Evolutionary conservation across 768 basidiomycete genomes (phyloP).

Genomic region (Ramaria sp.): DNA sequence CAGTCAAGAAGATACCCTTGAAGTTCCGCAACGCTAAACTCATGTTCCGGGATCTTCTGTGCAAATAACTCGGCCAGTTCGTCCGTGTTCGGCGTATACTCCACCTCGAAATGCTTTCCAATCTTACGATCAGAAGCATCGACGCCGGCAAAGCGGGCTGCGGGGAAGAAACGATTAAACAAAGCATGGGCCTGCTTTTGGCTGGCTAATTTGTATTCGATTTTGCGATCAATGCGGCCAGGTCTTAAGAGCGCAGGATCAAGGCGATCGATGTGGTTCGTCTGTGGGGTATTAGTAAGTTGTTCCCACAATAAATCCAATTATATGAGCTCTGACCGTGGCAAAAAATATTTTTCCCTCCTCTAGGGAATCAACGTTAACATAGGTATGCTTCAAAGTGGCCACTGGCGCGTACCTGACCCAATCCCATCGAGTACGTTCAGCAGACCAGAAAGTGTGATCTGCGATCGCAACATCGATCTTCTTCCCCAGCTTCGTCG

Average conservation of each 20-base stretch:
- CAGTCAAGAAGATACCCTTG: slow-evolving; percentile 43
- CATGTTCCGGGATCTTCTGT: slow-evolving; percentile 29
- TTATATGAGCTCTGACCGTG: slow-evolving; percentile 26
- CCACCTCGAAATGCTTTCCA: not conserved
- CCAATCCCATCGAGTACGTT: slow-evolving; percentile 52
- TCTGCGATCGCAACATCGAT: slow-evolving; percentile 15
- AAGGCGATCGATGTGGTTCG: slow-evolving; percentile 42
- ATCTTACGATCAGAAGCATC: slow-evolving; percentile 1
- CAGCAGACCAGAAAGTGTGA: slow-evolving; percentile 44
- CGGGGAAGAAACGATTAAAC: slow-evolving; percentile 39
- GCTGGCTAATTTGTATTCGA: slow-evolving; percentile 41
- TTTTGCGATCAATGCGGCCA: slow-evolving; percentile 43
- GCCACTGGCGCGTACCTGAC: not conserved
- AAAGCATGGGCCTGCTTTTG: slow-evolving; percentile 33
- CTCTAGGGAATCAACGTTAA: slow-evolving; percentile 18
- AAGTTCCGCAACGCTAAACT: slow-evolving; percentile 48
- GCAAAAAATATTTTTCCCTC: slow-evolving; percentile 53
- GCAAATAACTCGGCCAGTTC: slow-evolving; percentile 33
- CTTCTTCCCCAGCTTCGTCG: no score
- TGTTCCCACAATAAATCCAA: not conserved
- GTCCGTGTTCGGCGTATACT: not conserved
- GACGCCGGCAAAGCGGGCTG: not conserved
- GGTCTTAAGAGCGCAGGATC: slow-evolving; percentile 48
- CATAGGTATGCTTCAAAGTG: not conserved
- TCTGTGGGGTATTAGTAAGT: slow-evolving; percentile 20